These are phyloP conservation scores for Pseudoturritis turrita DNA, from an alignment of 345 rosid genomes.

Conservation along the genomic window DNA sequence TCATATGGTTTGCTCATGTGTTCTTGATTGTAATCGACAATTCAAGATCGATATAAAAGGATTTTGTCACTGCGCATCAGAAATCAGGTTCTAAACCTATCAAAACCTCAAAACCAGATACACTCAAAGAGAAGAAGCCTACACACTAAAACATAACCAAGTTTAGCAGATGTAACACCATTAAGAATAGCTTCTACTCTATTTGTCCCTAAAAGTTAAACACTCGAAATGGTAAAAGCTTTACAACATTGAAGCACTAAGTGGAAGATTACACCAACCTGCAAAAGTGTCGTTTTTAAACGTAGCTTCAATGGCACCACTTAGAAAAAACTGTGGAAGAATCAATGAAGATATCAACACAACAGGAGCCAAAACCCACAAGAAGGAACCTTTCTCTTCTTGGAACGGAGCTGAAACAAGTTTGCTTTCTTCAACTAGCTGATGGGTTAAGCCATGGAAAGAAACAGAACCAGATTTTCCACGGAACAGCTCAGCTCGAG, in stretches of 20 bases:
- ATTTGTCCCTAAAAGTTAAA: neutral
- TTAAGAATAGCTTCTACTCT: neutral
- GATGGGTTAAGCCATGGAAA: conserved; percentile 66
- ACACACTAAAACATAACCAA: neutral
- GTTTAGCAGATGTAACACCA: neutral
- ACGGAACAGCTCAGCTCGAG: conserved; percentile 54
- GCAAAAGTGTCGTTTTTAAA: conserved; percentile 48
- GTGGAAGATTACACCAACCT: conserved; percentile 26
- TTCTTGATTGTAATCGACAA: neutral
- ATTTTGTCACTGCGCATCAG: neutral
- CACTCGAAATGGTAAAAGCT: neutral
- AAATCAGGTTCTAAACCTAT: neutral
- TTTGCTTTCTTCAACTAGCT: conserved; percentile 66
- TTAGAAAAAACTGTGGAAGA: conserved; percentile 69
- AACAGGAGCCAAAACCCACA: conserved; percentile 75
- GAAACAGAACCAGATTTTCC: conserved; percentile 87
- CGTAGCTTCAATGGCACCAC: conserved; percentile 45
- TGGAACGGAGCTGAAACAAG: conserved; percentile 64
- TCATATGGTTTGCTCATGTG: neutral
- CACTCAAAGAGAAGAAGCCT: neutral
- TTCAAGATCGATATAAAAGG: neutral
- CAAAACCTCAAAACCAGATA: neutral
- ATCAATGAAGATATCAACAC: conserved; percentile 57
- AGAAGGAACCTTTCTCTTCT: conserved; percentile 58
- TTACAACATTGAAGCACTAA: neutral